Conservation (phyloP, 139 green algal species). For the Auxenochlorella pyrenoidosa region DNA sequence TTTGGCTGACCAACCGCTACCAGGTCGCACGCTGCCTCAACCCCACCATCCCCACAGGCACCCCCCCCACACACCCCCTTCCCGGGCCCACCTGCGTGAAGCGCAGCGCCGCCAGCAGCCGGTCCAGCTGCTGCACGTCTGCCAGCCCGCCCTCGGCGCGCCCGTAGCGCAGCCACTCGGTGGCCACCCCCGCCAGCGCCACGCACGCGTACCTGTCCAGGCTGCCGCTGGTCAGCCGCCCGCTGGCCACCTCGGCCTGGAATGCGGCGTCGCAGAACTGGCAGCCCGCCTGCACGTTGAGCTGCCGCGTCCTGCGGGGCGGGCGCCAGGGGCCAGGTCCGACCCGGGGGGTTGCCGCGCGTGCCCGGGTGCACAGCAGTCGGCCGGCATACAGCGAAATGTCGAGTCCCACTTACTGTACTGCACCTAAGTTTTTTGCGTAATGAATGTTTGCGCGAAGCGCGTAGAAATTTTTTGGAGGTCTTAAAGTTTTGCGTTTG, state of each 20-base stretch:
- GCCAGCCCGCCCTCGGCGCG: conserved; percentile 90
- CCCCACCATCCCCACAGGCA: too few species aligned
- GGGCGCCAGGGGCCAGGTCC: too few species aligned
- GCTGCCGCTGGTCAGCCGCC: conserved; percentile 65
- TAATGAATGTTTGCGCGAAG: too few species aligned
- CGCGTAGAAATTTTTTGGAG: too few species aligned
- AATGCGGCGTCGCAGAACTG: conserved; percentile 95
- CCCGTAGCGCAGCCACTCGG: conserved; percentile 88
- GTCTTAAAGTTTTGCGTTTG: too few species aligned
- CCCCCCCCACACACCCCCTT: not conserved
- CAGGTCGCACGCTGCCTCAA: too few species aligned
- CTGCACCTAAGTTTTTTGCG: too few species aligned
- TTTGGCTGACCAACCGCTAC: too few species aligned
- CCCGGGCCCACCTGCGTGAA: conserved; percentile 37
- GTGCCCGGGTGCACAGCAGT: too few species aligned
- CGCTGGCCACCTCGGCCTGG: conserved; percentile 77
- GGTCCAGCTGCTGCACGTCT: conserved; percentile 94
- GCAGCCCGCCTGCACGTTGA: conserved; percentile 96
- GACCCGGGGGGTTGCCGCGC: too few species aligned
- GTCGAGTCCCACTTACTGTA: too few species aligned
- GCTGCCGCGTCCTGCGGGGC: conserved; percentile 67
- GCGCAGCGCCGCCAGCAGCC: conserved; percentile 69
- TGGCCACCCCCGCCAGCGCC: conserved; percentile 85
- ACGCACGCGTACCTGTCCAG: conserved; percentile 88
- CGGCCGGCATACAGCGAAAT: too few species aligned